phyloP scores from a whole-genome alignment of 78 protist species.

The Protostelium mycophagum region DNA sequence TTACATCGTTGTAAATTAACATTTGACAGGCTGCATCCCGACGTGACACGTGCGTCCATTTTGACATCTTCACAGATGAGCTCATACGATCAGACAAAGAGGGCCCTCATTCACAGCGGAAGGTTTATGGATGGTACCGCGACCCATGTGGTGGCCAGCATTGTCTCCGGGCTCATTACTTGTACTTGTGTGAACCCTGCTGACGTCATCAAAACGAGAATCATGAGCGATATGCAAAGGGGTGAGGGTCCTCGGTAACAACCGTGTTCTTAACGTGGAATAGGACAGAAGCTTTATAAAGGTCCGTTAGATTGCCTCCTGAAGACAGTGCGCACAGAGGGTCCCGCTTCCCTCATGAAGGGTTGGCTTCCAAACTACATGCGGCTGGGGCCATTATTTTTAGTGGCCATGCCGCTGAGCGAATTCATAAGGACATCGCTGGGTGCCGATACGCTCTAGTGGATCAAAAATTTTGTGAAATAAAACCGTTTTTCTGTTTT shows the following conservation, averaged over 20 bases:
- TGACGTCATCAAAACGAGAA: constrained; percentile 1
- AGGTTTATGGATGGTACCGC: not conserved
- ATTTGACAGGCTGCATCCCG: not conserved
- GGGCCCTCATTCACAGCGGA: not conserved
- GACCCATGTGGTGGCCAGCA: not conserved
- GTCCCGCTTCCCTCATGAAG: not conserved
- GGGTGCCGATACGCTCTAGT: not conserved
- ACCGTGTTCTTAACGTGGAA: not conserved
- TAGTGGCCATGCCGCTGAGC: not conserved
- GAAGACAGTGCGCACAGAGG: not conserved
- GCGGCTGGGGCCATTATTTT: not conserved
- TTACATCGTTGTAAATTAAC: too few species aligned
- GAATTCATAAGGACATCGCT: not conserved
- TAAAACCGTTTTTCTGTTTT: too few species aligned
- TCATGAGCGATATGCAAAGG: not conserved
- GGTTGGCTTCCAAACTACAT: constrained; percentile 6
- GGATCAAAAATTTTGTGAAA: too few species aligned
- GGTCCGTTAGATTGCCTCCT: not conserved
- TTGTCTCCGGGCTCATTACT: not conserved
- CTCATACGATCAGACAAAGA: constrained; percentile 3
- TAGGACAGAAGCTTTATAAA: not conserved
- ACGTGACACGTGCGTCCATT: not conserved
- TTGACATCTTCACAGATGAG: constrained; percentile 2
- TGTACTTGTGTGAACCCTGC: not conserved
- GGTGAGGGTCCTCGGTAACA: not conserved